Evolutionary conservation across 2,329 filamentous ascomycete genomes (phyloP).

Genomic region (Aspergillus sp.): DNA sequence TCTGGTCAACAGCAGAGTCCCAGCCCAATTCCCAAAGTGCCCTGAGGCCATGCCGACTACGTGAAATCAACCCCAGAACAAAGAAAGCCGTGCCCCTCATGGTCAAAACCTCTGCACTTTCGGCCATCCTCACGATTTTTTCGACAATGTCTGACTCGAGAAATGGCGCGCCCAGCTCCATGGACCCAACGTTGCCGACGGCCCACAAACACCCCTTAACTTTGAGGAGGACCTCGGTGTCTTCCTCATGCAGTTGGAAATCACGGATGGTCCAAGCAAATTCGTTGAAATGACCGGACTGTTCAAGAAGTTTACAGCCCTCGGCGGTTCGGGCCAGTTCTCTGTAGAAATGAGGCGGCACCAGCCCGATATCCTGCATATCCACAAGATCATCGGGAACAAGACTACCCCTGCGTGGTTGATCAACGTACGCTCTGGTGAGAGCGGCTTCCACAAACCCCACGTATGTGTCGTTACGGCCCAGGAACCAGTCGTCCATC

Average conservation of each 20-base stretch:
- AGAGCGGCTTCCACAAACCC: conserved; percentile 92
- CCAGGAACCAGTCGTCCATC: conserved; percentile 99
- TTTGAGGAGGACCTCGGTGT: conserved; percentile 81
- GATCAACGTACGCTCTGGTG: conserved; percentile 71
- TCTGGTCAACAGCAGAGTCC: conserved; percentile 83
- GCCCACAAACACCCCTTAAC: conserved; percentile 98
- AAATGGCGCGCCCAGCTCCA: conserved; percentile 95
- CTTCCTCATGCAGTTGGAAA: conserved; percentile 79
- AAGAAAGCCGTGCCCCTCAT: conserved; percentile 95
- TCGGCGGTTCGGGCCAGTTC: conserved; percentile 91
- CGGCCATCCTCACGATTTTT: conserved; percentile 83
- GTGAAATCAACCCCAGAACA: conserved; percentile 85
- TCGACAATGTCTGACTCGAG: conserved; percentile 85
- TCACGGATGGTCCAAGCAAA: conserved; percentile 88
- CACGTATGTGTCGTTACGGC: conserved; percentile 95
- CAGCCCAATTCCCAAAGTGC: conserved; percentile 87
- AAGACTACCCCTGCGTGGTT: conserved; percentile 48
- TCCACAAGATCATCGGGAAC: conserved; percentile 59
- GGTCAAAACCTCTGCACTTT: conserved; percentile 84
- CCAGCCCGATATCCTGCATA: conserved; percentile 57
- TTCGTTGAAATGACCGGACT: conserved; percentile 95
- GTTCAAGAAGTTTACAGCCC: conserved; percentile 82
- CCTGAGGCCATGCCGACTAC: conserved; percentile 87
- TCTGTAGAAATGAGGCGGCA: conserved; percentile 97
- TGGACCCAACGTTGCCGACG: conserved; percentile 94